Evolutionary conservation across 1,284 basidiomycete genomes (phyloP).

Genomic region (Microbotryum intermedium): DNA sequence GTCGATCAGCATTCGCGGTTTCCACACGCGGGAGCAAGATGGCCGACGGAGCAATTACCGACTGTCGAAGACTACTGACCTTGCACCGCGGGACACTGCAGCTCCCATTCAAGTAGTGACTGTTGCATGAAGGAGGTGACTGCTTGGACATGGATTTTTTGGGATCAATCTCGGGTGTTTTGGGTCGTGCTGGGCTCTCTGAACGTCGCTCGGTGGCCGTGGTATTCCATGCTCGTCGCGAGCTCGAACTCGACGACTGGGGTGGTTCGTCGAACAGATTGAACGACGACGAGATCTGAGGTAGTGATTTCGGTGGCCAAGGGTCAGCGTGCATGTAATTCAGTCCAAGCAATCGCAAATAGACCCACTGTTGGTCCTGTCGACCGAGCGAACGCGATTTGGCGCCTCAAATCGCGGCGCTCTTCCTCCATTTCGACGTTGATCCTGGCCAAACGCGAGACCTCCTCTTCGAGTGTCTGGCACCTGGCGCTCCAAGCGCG

Average conservation of each 20-base stretch:
- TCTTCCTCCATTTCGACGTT: not conserved
- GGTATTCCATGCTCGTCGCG: not conserved
- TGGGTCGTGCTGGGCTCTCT: not conserved
- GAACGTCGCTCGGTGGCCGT: not conserved
- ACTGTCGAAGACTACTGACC: not conserved
- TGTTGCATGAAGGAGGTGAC: slow-evolving; percentile 12
- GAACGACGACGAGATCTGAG: not conserved
- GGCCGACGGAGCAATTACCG: not conserved
- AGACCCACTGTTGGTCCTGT: not conserved
- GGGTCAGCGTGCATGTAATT: not conserved
- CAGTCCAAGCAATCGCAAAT: not conserved
- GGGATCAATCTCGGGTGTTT: not conserved
- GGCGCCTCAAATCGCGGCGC: not conserved
- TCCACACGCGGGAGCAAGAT: not conserved
- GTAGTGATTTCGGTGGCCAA: not conserved
- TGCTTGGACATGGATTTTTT: slow-evolving; percentile 9
- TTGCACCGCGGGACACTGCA: slow-evolving; percentile 8
- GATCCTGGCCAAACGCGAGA: not conserved
- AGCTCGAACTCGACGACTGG: not conserved
- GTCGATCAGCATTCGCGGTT: not conserved
- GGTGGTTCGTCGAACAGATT: not conserved
- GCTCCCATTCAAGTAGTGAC: slow-evolving; percentile 4
- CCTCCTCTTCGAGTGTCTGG: slow-evolving; percentile 4
- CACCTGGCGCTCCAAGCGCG: not conserved
- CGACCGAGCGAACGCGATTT: not conserved